phyloP scores from a whole-genome alignment of 306 rosid species.

The Prunus kanzakura region DNA sequence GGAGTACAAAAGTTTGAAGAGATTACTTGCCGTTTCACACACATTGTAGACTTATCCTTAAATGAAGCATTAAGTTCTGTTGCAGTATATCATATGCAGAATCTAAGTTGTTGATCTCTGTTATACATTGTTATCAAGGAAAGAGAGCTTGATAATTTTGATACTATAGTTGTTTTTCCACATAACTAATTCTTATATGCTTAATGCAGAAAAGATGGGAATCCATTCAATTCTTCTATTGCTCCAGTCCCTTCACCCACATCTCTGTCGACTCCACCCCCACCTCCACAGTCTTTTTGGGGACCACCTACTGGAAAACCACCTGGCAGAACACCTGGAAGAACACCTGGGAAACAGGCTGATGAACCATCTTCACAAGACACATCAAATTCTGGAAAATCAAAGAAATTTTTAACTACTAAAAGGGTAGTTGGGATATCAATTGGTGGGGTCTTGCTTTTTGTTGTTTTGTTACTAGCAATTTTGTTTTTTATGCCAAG shows the following conservation, averaged over 20 bases:
- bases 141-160: conserved; percentile 2
- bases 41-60: conserved; percentile 1
- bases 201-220: conserved; percentile 76
- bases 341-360: conserved; percentile 50
- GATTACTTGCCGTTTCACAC: conserved; percentile 20
- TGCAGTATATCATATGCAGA: neutral
- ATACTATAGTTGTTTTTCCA: neutral
- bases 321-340: conserved; percentile 46
- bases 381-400: conserved; percentile 52
- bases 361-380: conserved; percentile 55
- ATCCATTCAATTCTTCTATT: conserved; percentile 57
- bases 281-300: conserved; percentile 35
- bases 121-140: neutral
- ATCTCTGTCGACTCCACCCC: conserved; percentile 33
- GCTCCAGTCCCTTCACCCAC: conserved; percentile 53
- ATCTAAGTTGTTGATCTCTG: too few species aligned
- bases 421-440: conserved; percentile 76
- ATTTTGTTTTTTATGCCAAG: conserved; percentile 58
- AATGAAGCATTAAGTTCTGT: conserved; percentile 1
- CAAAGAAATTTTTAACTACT: conserved; percentile 34
- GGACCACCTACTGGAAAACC: conserved; percentile 15
- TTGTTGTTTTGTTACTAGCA: conserved; percentile 53
- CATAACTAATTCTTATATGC: conserved; percentile 20
- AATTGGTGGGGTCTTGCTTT: conserved; percentile 47
- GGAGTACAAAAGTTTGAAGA: conserved; percentile 9